Base-by-base conservation (phyloP, 805 yeast genomes). In the Kuraishia ogatae region DNA sequence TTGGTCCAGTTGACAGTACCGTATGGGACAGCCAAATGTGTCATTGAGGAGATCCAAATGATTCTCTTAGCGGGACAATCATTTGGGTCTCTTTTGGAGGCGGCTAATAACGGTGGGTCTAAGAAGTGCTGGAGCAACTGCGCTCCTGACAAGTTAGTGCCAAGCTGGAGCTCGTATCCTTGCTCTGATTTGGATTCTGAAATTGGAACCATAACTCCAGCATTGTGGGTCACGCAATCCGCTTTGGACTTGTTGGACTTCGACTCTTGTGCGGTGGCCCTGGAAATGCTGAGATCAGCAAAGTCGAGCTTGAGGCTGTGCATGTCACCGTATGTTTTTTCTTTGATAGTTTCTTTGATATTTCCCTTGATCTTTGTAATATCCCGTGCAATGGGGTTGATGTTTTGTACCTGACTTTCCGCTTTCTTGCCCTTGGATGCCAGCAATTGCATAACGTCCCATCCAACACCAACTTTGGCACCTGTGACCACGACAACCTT, bases 381-480 rank as follows among this genome's bases (percentile, higher is more conserved):
- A 71, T 68, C 10, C 70, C 53, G 65, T 72, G 61, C 10, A 75
- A n/a, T n/a, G n/a, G n/a, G n/a, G n/a, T n/a, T n/a, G n/a, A n/a
- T n/a, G n/a, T n/a, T n/a, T n/a, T n/a, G n/a, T n/a, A n/a, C n/a
- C n/a, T n/a, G n/a, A n/a, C n/a, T n/a, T n/a, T n/a, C n/a, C n/a
- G n/a, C 71, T 13, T 66, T 67, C 20, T 76, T 77, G 29, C 61
- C 67, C 51, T 67, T 60, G n/a, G 53, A 43, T 2, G 66, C 59
- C 10, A 76, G 62, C 13, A 67, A 60, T 54, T 65, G 68, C 5
- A 69, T 64, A 7, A 66, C 62, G 47, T 71, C 94, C 61, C 82
- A 83, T 11, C 98, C 99, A 64, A 93, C 94, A 56, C 98, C 98
- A 17, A 97, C 83, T 23, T 96, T 89, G 8, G 98, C 97, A 58